phyloP scores from a whole-genome alignment of 257 asterid genomes.

The Solanum dulcamara region DNA sequence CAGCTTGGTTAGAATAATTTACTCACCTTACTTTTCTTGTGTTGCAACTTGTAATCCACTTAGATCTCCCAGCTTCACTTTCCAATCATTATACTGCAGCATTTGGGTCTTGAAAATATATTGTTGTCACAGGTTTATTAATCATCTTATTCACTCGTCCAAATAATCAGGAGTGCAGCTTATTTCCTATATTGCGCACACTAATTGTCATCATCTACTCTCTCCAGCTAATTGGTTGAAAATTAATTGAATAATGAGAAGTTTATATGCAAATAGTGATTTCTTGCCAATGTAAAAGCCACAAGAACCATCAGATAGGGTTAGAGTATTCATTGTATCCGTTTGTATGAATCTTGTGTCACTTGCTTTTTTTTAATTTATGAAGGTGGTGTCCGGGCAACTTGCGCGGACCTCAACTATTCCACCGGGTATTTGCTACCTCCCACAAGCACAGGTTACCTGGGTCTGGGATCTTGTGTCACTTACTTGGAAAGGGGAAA shows the following conservation, averaged over 20 bases:
- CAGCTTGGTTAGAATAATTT: not conserved
- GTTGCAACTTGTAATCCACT: not conserved
- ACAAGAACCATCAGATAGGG: not conserved
- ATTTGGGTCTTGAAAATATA: not conserved
- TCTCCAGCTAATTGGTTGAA: not conserved
- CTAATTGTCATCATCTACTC: not conserved
- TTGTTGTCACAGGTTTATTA: not conserved
- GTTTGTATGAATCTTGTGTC: not conserved
- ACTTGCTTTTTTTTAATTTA: not conserved
- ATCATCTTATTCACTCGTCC: not conserved
- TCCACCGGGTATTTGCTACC: not conserved
- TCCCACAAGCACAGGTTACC: not conserved
- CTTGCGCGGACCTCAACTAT: not conserved
- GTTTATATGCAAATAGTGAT: not conserved
- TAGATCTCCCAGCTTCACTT: not conserved
- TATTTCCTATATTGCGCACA: not conserved
- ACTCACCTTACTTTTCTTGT: not conserved
- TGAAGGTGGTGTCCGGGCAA: not conserved
- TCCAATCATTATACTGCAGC: not conserved
- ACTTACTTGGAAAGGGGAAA: not conserved
- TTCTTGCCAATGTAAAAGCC: not conserved
- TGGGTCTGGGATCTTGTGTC: not conserved
- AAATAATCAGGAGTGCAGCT: not conserved
- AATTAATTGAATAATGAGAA: not conserved
- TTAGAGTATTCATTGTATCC: not conserved